A percentile compares a stretch with the other conserved stretches of the same genome.
Evolutionary conservation across 768 basidiomycete species (phyloP).

Genomic region (Termitomyces sp.): DNA sequence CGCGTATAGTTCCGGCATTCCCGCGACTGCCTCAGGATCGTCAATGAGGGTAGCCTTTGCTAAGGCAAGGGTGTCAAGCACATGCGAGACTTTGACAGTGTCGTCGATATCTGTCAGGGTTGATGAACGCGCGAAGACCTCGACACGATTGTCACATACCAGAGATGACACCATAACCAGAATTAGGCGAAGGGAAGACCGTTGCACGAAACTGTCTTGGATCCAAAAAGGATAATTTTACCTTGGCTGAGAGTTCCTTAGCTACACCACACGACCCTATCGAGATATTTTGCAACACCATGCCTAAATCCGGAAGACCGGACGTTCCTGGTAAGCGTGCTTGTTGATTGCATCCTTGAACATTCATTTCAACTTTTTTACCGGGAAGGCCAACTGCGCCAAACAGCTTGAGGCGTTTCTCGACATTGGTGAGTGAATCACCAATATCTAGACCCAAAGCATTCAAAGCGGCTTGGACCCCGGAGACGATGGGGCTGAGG

Average conservation of each 20-base stretch:
- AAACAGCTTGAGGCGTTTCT: not conserved
- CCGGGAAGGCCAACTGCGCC: not conserved
- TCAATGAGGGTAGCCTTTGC: conserved; percentile 34
- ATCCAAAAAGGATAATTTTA: not conserved
- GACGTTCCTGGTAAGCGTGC: not conserved
- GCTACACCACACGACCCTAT: not conserved
- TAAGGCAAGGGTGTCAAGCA: conserved; percentile 27
- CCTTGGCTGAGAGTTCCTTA: not conserved
- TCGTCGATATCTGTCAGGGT: conserved; percentile 34
- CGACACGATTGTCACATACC: not conserved
- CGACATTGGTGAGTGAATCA: not conserved
- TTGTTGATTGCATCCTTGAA: not conserved
- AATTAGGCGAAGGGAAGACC: not conserved
- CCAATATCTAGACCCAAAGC: not conserved
- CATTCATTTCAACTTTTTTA: not conserved
- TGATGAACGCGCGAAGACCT: not conserved
- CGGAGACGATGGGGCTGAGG: not conserved
- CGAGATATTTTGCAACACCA: not conserved
- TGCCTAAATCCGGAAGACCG: not conserved
- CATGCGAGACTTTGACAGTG: conserved; percentile 37
- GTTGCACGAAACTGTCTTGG: not conserved
- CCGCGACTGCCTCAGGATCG: conserved; percentile 31
- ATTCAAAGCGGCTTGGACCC: not conserved
- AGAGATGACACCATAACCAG: not conserved
- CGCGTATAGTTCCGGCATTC: conserved; percentile 40